Percentiles rank a stretch among this genome's conserved stretches.
These are phyloP conservation scores for Suillus spraguei DNA, from an alignment of 768 basidiomycete genomes.

Conservation along the genomic window DNA sequence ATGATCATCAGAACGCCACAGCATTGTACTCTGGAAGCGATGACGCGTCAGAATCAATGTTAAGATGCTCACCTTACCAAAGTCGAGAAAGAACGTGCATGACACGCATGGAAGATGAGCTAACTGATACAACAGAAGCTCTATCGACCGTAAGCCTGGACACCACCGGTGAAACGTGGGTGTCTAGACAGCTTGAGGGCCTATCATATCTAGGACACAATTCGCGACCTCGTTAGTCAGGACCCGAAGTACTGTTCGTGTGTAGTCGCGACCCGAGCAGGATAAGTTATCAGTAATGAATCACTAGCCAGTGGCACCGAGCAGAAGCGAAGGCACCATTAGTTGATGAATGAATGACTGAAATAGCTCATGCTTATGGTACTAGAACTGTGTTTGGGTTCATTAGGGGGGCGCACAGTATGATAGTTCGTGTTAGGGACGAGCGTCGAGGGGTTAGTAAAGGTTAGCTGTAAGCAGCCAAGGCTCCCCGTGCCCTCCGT, in stretches of 20 bases:
- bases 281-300: constrained; percentile 1
- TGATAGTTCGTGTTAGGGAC: too few species aligned
- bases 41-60: neutral
- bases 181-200: neutral
- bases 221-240: constrained; percentile 4
- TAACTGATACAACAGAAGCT: neutral
- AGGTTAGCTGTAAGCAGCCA: too few species aligned
- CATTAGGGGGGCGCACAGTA: too few species aligned
- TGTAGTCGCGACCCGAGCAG: constrained; percentile 3
- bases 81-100: neutral
- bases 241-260: neutral
- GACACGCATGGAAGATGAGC: neutral
- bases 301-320: neutral
- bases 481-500: too few species aligned
- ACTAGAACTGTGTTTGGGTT: too few species aligned
- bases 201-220: neutral
- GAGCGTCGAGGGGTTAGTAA: too few species aligned
- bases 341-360: neutral
- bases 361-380: neutral
- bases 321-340: neutral
- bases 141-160: neutral
- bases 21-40: neutral
- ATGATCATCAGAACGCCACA: neutral
- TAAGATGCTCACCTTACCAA: neutral
- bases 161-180: neutral